Evolutionary conservation across 1,284 basidiomycete genomes (phyloP).

Genomic region (Polyporus tsugae): DNA sequence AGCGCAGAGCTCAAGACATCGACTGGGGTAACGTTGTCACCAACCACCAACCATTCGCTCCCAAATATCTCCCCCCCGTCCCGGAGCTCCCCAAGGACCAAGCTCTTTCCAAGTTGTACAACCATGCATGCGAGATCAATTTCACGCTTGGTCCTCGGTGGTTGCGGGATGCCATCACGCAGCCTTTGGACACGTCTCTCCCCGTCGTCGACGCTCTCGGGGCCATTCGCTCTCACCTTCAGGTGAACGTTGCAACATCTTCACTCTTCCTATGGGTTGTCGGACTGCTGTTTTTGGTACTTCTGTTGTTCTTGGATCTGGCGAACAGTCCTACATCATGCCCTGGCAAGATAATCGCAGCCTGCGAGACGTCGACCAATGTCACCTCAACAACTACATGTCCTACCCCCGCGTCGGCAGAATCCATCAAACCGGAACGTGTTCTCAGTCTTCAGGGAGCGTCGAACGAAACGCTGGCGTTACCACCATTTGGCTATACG

Average conservation of each 20-base stretch:
- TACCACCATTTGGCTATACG: no score
- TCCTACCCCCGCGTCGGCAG: background rate
- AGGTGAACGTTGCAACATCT: background rate
- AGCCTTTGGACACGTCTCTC: constrained; percentile 1
- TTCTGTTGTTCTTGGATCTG: background rate
- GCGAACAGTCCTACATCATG: no score
- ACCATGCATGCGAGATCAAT: background rate
- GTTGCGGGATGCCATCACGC: background rate
- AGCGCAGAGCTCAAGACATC: background rate
- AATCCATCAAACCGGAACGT: background rate
- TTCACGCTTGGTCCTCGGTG: background rate
- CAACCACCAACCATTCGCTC: background rate
- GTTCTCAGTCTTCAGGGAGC: background rate
- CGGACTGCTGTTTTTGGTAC: background rate
- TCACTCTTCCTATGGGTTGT: background rate
- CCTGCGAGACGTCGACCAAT: background rate
- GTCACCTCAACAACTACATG: background rate
- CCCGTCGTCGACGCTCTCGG: background rate
- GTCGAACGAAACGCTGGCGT: background rate
- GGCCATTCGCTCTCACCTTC: constrained; percentile 1
- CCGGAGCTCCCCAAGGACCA: background rate
- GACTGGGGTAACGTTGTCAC: background rate
- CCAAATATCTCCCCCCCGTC: background rate
- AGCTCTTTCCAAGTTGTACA: background rate
- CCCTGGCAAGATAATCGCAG: background rate